Evolutionary conservation across 495 filamentous ascomycete species (phyloP).

Genomic region (Cryomyces minteri): DNA sequence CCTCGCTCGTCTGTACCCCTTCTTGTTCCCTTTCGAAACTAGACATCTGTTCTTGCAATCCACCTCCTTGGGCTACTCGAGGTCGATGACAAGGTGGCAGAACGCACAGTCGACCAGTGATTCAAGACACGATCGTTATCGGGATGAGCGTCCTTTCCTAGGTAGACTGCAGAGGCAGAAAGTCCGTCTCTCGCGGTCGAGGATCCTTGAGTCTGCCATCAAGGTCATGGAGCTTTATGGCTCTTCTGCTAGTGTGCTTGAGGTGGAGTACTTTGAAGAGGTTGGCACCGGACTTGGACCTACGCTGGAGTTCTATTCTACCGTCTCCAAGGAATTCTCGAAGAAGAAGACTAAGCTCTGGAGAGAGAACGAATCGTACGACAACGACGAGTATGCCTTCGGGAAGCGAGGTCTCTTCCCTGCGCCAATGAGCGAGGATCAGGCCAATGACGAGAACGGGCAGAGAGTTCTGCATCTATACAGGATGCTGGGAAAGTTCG

Average conservation of each 20-base stretch:
- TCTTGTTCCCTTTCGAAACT: constrained; percentile 98
- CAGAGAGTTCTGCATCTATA: constrained; percentile 73
- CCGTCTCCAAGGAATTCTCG: constrained; percentile 91
- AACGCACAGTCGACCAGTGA: constrained; percentile 72
- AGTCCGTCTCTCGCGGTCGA: constrained; percentile 79
- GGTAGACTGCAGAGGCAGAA: constrained; percentile 91
- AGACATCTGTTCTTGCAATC: constrained; percentile 94
- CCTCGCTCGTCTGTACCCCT: constrained; percentile 85
- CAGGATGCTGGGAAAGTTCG: constrained; percentile 92
- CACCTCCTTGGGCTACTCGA: constrained; percentile 92
- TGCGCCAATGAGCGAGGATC: constrained; percentile 69
- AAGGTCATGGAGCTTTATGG: constrained; percentile 99
- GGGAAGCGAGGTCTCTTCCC: constrained; percentile 79
- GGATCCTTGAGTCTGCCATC: constrained; percentile 88
- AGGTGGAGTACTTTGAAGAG: constrained; percentile 98
- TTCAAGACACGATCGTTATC: constrained; percentile 56
- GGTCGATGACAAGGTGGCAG: constrained; percentile 96
- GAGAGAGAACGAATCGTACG: constrained; percentile 73
- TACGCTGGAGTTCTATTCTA: constrained; percentile 96
- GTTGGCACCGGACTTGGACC: constrained; percentile 93
- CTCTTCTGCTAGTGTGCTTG: constrained; percentile 80
- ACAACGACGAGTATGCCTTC: constrained; percentile 69
- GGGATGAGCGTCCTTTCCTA: constrained; percentile 84
- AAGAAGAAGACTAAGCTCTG: constrained; percentile 94
- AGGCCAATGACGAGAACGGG: constrained; percentile 54